These are phyloP conservation scores for Tephrocybe rancida DNA, from an alignment of 768 basidiomycete species.

Conservation along the genomic window DNA sequence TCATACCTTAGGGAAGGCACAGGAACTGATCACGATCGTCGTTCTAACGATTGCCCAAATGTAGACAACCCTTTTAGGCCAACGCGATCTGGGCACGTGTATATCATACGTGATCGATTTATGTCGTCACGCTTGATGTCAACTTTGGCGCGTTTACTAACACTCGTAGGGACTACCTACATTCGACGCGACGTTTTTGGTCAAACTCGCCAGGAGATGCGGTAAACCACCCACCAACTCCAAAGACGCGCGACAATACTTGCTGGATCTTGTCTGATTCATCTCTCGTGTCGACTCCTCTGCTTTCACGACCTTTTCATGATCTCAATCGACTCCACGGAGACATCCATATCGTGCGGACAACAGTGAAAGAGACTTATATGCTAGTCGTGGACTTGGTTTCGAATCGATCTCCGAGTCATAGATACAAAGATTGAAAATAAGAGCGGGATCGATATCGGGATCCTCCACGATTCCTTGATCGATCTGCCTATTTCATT, in stretches of 20 bases:
- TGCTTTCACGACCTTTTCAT: too few species aligned
- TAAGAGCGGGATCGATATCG: conserved; percentile 1
- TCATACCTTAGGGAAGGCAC: neutral
- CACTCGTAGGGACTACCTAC: neutral
- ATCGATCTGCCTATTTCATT: neutral
- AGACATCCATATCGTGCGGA: too few species aligned
- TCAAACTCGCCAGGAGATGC: too few species aligned
- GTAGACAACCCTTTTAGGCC: neutral
- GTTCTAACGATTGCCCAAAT: neutral
- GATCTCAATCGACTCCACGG: too few species aligned
- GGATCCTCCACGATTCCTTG: neutral
- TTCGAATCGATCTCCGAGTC: neutral
- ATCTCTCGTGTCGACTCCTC: too few species aligned
- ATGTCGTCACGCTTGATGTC: neutral
- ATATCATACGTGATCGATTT: neutral
- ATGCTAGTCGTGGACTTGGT: too few species aligned
- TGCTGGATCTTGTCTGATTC: too few species aligned
- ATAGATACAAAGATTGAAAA: too few species aligned
- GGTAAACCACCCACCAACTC: too few species aligned
- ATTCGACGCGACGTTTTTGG: neutral
- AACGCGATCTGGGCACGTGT: neutral
- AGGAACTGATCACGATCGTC: neutral
- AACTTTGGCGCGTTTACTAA: neutral
- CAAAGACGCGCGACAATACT: too few species aligned
- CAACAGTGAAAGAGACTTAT: too few species aligned